Conservation (phyloP, 2,329 filamentous ascomycete species). For the Ophiostoma australiae region DNA sequence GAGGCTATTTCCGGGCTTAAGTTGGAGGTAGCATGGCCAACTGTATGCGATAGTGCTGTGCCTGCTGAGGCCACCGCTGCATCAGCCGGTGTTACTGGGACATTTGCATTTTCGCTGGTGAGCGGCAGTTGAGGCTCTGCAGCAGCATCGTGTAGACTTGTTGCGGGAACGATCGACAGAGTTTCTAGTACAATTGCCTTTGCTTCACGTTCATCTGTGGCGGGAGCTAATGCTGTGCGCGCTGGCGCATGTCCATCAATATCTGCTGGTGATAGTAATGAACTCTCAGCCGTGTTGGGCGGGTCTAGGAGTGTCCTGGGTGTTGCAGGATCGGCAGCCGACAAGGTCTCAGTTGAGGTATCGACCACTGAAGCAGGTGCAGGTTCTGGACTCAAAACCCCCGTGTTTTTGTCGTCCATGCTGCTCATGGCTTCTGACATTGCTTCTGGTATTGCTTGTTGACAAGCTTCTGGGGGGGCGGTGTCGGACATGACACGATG, state of each 20-base stretch:
- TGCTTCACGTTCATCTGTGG: too few species aligned
- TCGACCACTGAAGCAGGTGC: background rate
- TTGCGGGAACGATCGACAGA: background rate
- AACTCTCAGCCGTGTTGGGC: background rate
- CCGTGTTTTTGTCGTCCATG: background rate
- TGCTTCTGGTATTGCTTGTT: constrained; percentile 51
- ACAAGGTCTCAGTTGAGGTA: background rate
- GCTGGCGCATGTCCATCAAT: background rate
- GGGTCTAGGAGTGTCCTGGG: background rate
- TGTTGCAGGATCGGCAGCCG: background rate
- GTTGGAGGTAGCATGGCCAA: background rate
- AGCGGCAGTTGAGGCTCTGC: background rate
- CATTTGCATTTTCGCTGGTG: background rate
- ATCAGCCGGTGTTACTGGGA: background rate
- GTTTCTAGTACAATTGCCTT: background rate
- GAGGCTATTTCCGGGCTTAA: background rate
- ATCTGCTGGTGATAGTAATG: background rate
- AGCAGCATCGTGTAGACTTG: background rate
- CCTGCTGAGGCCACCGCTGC: background rate
- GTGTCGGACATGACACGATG: background rate
- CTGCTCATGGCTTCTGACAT: constrained; percentile 23
- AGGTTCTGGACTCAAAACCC: background rate
- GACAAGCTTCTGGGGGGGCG: background rate
- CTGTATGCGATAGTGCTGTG: background rate
- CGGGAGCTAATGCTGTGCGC: too few species aligned